Percentiles rank a stretch among this genome's conserved stretches.
Evolutionary conservation across 768 basidiomycete genomes (phyloP).

Genomic region (Russula brevipes): DNA sequence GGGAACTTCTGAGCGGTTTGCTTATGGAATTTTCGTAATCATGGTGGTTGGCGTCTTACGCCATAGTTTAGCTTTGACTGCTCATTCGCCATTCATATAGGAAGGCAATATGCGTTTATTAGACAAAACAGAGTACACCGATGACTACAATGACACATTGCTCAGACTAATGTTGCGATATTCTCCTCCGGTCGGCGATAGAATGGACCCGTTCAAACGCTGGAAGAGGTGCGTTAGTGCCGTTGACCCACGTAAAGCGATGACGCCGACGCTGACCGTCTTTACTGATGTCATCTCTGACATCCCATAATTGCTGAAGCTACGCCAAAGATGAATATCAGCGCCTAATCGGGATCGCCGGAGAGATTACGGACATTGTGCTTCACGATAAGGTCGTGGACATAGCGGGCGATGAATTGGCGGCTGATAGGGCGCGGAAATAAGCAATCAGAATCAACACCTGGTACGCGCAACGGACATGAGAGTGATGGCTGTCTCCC

Average conservation of each 20-base stretch:
- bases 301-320: conserved; percentile 21
- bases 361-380: conserved; percentile 19
- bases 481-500: conserved; percentile 18
- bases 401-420: conserved; percentile 21
- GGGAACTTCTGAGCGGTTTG: no score
- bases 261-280: conserved; percentile 6
- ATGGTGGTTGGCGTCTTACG: not conserved
- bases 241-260: not conserved
- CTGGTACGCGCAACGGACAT: conserved; percentile 9
- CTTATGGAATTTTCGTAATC: conserved; percentile 9
- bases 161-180: conserved; percentile 17
- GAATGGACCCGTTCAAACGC: conserved; percentile 20
- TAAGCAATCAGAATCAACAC: conserved; percentile 13
- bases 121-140: not conserved
- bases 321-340: not conserved
- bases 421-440: conserved; percentile 17
- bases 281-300: conserved; percentile 19
- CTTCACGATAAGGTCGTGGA: conserved; percentile 23
- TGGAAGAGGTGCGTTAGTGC: not conserved
- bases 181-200: conserved; percentile 13
- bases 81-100: not conserved
- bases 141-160: not conserved
- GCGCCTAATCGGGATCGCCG: not conserved
- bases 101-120: not conserved
- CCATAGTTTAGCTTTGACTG: not conserved